Evolutionary conservation across 2,329 filamentous ascomycete species (phyloP), one percentile per base, ranked within the genome.

Genomic region (Septoria petroselini): DNA sequence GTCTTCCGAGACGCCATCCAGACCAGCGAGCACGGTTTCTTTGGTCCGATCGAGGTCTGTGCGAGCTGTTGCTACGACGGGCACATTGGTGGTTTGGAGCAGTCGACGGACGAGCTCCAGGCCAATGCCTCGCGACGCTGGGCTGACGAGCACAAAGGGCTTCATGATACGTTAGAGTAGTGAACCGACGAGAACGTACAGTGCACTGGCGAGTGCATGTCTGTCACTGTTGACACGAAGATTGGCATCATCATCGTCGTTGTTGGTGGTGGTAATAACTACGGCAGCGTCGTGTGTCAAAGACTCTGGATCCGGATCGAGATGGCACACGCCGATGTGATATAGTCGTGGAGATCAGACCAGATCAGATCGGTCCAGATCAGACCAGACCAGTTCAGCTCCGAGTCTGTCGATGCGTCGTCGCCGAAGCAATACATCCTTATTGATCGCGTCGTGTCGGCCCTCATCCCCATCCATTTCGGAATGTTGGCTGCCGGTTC

Each of bases 91-190:
- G 7, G 75, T 79, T 47, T 73, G 68, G 6, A 85, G 70, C 5
- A 86, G 68, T 48, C 77, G 75, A 42, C 80, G 74, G 1, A 80
- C 77, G 21, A 86, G 69, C 34, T 81, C 77, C 54, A 82, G 77
- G 12, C 82, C 83, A 58, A 85, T 80, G 55, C 83, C 82, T 55
- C 81, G 72, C 6, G 80, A 84, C 23, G 81, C 76, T 2, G 83
- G 83, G 9, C 76, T 77, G 4, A 81, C 71, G 14, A 81, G 65
- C 12, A 70, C 69, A 73, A 74, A 77, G 11, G 73, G 73, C 43
- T 67, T 64, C 73, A 76, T 75, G 3, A 15, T 54, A n/a, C 23
- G 46, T 41, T 4, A n/a, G 17, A 3, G 39, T 41, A n/a, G 21
- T 11, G 9, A 7, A 37, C 25, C 27, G n/a, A n/a, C n/a, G n/a